Percentiles rank a stretch among this genome's conserved stretches.
Evolutionary conservation across 257 asterid genomes (phyloP).

Genomic region (Solanum pimpinellifolium): DNA sequence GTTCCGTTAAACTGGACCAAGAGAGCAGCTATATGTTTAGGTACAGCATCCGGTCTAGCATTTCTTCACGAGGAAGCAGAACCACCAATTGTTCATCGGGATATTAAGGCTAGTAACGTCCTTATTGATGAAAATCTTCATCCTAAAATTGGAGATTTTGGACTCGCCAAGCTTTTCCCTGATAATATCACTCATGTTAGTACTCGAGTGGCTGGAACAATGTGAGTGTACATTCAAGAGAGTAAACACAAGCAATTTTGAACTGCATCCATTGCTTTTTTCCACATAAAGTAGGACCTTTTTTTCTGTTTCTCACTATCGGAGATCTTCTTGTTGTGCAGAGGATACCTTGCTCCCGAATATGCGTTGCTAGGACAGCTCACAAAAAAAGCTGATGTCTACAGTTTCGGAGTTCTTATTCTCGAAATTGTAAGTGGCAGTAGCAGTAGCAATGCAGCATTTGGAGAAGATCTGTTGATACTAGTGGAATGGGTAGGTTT

Average conservation of each 20-base stretch:
- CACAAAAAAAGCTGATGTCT: constrained; percentile 71
- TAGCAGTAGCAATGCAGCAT: constrained; percentile 58
- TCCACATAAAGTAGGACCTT: neutral
- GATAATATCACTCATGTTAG: constrained; percentile 83
- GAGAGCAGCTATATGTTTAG: constrained; percentile 63
- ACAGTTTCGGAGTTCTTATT: constrained; percentile 70
- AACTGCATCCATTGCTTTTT: neutral
- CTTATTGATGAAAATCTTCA: constrained; percentile 52
- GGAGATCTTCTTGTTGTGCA: constrained; percentile 10
- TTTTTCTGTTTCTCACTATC: neutral
- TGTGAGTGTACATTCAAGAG: constrained; percentile 34
- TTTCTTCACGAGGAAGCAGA: constrained; percentile 79
- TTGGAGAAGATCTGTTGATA: constrained; percentile 45
- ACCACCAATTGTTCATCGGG: constrained; percentile 74
- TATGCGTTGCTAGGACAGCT: constrained; percentile 66
- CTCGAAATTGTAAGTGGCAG: constrained; percentile 72
- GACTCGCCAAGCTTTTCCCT: constrained; percentile 82
- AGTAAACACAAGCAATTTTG: neutral
- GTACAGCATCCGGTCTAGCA: constrained; percentile 71
- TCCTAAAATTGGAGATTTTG: constrained; percentile 81
- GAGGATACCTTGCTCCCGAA: constrained; percentile 82
- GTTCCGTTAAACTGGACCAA: constrained; percentile 38
- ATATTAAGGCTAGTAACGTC: constrained; percentile 81
- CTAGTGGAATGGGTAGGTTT: constrained; percentile 70
- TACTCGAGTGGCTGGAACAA: constrained; percentile 89